Percentiles rank a stretch among this genome's conserved stretches.
Conservation (phyloP, 495 filamentous ascomycete species). For the Aeminium ludgeri region DNA sequence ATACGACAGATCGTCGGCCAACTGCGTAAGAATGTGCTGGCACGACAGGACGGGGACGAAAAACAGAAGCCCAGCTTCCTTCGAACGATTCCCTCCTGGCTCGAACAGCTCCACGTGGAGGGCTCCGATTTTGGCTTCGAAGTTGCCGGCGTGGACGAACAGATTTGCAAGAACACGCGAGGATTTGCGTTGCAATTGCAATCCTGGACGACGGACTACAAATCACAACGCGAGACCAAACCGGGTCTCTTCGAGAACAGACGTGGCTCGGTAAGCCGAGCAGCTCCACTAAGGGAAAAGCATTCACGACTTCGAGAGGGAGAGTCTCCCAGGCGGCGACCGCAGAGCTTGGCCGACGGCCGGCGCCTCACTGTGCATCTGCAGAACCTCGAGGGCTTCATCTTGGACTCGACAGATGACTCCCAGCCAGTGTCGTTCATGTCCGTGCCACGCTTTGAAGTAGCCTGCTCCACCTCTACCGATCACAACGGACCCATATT, state of each 20-base stretch:
- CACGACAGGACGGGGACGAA: constrained; percentile 33
- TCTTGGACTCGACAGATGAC: constrained; percentile 70
- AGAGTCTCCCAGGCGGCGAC: constrained; percentile 37
- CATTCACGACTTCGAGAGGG: constrained; percentile 16
- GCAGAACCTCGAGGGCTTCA: constrained; percentile 69
- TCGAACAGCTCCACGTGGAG: constrained; percentile 67
- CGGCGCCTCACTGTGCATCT: constrained; percentile 65
- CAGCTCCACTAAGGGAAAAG: constrained; percentile 36
- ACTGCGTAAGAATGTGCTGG: constrained; percentile 45
- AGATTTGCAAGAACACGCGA: constrained; percentile 59
- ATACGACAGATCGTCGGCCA: constrained; percentile 81
- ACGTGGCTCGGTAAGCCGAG: constrained; percentile 29
- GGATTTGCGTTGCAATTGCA: constrained; percentile 77
- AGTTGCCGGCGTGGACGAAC: constrained; percentile 70
- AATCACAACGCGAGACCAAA: constrained; percentile 53
- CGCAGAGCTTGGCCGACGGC: constrained; percentile 48
- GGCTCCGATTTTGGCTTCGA: constrained; percentile 80
- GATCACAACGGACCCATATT: constrained; percentile 75
- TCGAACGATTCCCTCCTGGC: constrained; percentile 64
- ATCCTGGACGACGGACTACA: constrained; percentile 82
- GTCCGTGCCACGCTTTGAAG: constrained; percentile 69
- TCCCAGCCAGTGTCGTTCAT: constrained; percentile 77
- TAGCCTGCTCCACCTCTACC: constrained; percentile 67
- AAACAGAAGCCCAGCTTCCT: constrained; percentile 47
- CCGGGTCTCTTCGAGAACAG: constrained; percentile 35